These are phyloP conservation scores for Aspergillus pseudotamarii DNA, from an alignment of 2,329 filamentous ascomycete species.

Conservation along the genomic window DNA sequence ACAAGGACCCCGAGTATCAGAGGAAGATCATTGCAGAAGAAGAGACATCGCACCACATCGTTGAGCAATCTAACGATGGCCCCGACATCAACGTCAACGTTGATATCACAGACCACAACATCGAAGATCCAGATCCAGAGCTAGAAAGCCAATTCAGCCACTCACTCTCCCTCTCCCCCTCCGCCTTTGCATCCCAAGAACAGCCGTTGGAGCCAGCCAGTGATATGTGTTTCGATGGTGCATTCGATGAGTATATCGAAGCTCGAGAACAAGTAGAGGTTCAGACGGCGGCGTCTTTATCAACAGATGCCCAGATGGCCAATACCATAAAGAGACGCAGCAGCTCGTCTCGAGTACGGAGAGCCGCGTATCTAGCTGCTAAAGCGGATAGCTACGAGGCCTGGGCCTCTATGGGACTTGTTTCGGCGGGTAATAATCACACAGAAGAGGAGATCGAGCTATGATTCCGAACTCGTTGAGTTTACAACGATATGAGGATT, in stretches of 20 bases:
- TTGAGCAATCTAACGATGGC: background rate
- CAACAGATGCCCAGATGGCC: background rate
- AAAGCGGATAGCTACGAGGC: slow-evolving; percentile 45
- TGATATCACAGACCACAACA: background rate
- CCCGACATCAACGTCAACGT: background rate
- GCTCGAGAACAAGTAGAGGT: background rate
- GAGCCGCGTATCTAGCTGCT: slow-evolving; percentile 45
- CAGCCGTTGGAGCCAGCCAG: background rate
- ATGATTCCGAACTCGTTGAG: slow-evolving; percentile 21
- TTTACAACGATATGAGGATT: background rate
- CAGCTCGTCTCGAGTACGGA: slow-evolving; percentile 27
- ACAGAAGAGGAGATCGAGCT: slow-evolving; percentile 46
- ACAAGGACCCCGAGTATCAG: slow-evolving; percentile 6
- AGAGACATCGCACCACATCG: background rate
- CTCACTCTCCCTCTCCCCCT: slow-evolving; percentile 27
- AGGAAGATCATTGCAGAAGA: background rate
- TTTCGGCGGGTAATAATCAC: slow-evolving; percentile 49
- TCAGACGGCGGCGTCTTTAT: background rate
- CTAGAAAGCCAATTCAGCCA: slow-evolving; percentile 20
- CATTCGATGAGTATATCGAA: background rate
- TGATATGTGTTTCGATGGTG: background rate
- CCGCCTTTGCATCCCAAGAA: slow-evolving; percentile 29
- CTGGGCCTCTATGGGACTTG: slow-evolving; percentile 45
- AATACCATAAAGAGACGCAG: slow-evolving; percentile 7
- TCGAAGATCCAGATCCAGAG: background rate